Evolutionary conservation across 768 basidiomycete species (phyloP), one percentile per base, ranked within the genome.

Genomic region (Galerina marginata): DNA sequence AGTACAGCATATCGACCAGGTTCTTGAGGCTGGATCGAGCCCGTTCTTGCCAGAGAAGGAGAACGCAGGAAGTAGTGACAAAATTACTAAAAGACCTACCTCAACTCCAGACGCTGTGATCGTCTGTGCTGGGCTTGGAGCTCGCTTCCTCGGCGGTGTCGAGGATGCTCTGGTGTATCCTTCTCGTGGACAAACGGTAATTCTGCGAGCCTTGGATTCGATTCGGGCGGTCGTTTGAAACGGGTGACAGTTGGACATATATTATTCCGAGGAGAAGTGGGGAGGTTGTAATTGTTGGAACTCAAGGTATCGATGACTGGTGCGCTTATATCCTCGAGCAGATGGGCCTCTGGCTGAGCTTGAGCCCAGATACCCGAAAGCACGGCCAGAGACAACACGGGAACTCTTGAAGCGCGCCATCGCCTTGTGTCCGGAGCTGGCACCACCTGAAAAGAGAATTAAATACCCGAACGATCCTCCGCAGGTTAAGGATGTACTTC

Each of bases 171-270:
- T 75, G 29, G 77, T 95, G n/a, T 86, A 85, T 68, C 92, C 95
- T 0, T 84, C 93, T 60, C 81, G 93, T 42, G 95, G 95, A 5
- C 95, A 96, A 74, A 89, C 92, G 0, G 86, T 95, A 6, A 72
- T 95, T 16, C 78, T 96, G 25, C 73, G 83, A 37, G 91, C 89
- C 91, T 0, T 81, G 83, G 75, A 75, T 92, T 45, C 80, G 84
- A 39, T 83, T 79, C 63, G 86, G 86, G 7, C 73, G 77, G 55
- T 82, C 85, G 0, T 65, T 79, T 12, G 79, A 76, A 60, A 56
- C 55, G 9, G 67, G 74, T 3, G 80, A 80, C 5, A 56, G 39
- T 10, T 79, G 79, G 77, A 86, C 87, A 38, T 91, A 90, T 72
- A 77, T 88, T 51, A 88, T 91, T 61, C 87, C 89, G 7, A 74